Conservation (phyloP, 805 yeast genomes). For the Diddensiella transvaalensis region DNA sequence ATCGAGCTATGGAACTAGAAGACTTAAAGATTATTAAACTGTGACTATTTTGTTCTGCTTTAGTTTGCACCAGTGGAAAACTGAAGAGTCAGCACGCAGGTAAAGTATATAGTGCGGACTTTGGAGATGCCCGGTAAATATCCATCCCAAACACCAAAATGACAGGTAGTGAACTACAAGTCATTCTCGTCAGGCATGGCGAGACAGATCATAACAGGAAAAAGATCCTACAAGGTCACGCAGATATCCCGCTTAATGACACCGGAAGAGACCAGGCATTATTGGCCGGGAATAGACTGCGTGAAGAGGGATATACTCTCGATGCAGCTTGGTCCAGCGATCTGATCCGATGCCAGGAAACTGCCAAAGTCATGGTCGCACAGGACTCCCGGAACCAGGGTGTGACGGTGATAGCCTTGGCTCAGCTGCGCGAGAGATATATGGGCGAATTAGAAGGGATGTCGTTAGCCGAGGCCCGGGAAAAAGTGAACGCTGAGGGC, state of each 20-base stretch:
- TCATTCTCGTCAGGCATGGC: slow-evolving; percentile 67
- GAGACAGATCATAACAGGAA: slow-evolving; percentile 71
- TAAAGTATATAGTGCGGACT: too few relatives aligned
- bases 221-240: slow-evolving; percentile 77
- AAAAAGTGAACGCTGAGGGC: slow-evolving; percentile 51
- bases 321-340: slow-evolving; percentile 53
- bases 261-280: slow-evolving; percentile 61
- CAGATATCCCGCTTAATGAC: slow-evolving; percentile 58
- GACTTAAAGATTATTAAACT: too few relatives aligned
- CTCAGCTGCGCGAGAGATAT: slow-evolving; percentile 57
- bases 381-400: slow-evolving; percentile 26
- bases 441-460: slow-evolving; percentile 83
- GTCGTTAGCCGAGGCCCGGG: slow-evolving; percentile 60
- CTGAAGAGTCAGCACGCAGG: too few relatives aligned
- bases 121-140: too few relatives aligned
- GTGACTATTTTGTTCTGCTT: too few relatives aligned
- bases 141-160: too few relatives aligned
- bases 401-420: slow-evolving; percentile 7
- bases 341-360: slow-evolving; percentile 43
- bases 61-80: too few relatives aligned
- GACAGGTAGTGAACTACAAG: slow-evolving; percentile 9
- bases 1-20: too few relatives aligned
- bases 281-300: slow-evolving; percentile 46
- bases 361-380: slow-evolving; percentile 44
- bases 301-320: slow-evolving; percentile 32